Base-by-base conservation (phyloP, 441 rosid genomes). In the Eutrema salsugineum region DNA sequence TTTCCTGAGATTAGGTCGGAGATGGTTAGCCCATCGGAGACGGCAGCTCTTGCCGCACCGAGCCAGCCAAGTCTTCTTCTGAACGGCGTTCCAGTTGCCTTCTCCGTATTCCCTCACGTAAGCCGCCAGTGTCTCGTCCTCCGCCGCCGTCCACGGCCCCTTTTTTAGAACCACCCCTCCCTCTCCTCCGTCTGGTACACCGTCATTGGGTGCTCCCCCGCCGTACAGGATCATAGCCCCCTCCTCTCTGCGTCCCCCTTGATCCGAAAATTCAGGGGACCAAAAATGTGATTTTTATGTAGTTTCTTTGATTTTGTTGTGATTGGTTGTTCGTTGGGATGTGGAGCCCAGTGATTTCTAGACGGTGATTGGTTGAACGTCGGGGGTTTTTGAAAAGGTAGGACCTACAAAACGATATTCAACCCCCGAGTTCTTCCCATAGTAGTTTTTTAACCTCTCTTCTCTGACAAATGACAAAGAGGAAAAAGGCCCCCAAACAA, bases 11-110 rank as follows among this genome's bases (percentile, higher is more conserved):
- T 88, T 86, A 1, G 92, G 94, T 16, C 87, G 68, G 17, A 91
- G 79, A 43, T 91, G 97, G 67, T 91, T 91, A n/a, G 91, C 86
- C 97, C 97, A 91, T 1, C 94, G 84, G 17, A 88, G 88, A 46
- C 97, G 66, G 36, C 97, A 91, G 70, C 94, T 91, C 80, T 91
- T 91, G 9, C 97, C 97, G 36, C 97, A 91, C 1, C 97, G 85
- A 38, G 84, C 78, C 63, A 91, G 78, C 3, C 89, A 88, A 0
- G 94, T 81, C 64, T 83, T 84, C 71, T 78, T 84, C 67, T 83
- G 88, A 72, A 88, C 89, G 0, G 92, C 85, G 44, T 90, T 88
- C 96, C 96, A 90, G 66, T 90, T 90, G 10, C 96, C 96, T 75
- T 87, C 96, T 5, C 96, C 96, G 33, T 88, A 80, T 40, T 71